These are phyloP conservation scores for Leavenworthia alabamica DNA, from an alignment of 345 rosid genomes.

Conservation along the genomic window DNA sequence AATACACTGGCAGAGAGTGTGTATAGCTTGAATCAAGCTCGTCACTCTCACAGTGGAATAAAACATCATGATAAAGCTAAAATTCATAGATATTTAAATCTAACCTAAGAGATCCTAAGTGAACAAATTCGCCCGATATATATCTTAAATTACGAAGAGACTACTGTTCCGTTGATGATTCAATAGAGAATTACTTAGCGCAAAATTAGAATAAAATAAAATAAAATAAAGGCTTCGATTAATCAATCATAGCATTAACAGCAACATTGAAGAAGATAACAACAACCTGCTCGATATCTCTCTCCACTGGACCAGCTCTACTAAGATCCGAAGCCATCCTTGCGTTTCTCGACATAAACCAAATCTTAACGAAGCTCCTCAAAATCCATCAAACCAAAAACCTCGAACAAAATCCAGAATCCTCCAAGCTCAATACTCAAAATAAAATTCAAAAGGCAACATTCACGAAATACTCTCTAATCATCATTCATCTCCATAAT, in stretches of 20 bases:
- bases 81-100: neutral
- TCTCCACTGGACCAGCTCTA: conserved; percentile 72
- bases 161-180: neutral
- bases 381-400: conserved; percentile 34
- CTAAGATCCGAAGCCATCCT: conserved; percentile 94
- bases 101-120: conserved; percentile 10
- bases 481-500: conserved; percentile 6
- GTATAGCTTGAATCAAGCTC: neutral
- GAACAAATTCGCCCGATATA: neutral
- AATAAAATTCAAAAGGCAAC: neutral
- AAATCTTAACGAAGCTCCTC: conserved; percentile 31
- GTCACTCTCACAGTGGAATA: neutral
- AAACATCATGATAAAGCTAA: neutral
- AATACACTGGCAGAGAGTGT: neutral
- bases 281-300: conserved; percentile 92
- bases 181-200: too few species aligned
- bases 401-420: conserved; percentile 32
- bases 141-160: neutral
- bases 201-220: too few species aligned
- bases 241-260: neutral
- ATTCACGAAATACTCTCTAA: conserved; percentile 17
- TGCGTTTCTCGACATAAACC: conserved; percentile 48
- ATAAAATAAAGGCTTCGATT: neutral
- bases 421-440: neutral
- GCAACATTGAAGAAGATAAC: neutral